Evolutionary conservation across 805 yeast genomes (phyloP).

Genomic region (Schwanniomyces polymorphus): DNA sequence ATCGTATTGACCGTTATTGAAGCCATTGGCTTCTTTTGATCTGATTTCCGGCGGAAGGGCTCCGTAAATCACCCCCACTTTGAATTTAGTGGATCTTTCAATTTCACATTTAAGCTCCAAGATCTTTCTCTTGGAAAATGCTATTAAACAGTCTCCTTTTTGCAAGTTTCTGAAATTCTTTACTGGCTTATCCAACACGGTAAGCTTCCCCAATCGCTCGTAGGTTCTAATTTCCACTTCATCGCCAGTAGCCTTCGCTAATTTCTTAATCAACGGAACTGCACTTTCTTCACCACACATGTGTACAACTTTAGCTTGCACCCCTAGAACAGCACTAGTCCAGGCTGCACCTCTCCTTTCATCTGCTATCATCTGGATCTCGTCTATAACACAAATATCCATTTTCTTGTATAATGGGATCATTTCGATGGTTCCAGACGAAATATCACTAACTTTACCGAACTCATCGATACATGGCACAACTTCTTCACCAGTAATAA

Average conservation of each 20-base stretch:
- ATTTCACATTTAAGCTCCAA: conserved; percentile 67
- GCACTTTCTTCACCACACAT: conserved; percentile 91
- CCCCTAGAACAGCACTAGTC: conserved; percentile 90
- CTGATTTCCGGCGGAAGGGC: conserved; percentile 95
- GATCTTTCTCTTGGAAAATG: conserved; percentile 76
- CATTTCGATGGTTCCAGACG: conserved; percentile 95
- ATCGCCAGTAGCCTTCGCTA: conserved; percentile 77
- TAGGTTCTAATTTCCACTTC: conserved; percentile 68
- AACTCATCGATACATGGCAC: conserved; percentile 63
- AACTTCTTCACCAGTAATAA: conserved; percentile 95
- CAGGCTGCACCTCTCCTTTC: conserved; percentile 85
- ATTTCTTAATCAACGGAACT: conserved; percentile 60
- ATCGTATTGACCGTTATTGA: conserved; percentile 78
- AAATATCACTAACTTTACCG: conserved; percentile 73
- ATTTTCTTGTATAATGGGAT: conserved; percentile 62
- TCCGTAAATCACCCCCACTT: conserved; percentile 91
- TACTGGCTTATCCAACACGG: conserved; percentile 44
- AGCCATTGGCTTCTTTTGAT: conserved; percentile 74
- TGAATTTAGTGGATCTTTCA: conserved; percentile 59
- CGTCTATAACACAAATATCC: conserved; percentile 92
- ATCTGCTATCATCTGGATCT: conserved; percentile 92
- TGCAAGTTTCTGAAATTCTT: conserved; percentile 39
- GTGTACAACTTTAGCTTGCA: conserved; percentile 80
- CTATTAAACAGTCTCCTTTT: conserved; percentile 87
- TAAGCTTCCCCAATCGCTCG: conserved; percentile 70